Base-by-base conservation (phyloP, 139 green algal genomes). In the Chlorella sp. region DNA sequence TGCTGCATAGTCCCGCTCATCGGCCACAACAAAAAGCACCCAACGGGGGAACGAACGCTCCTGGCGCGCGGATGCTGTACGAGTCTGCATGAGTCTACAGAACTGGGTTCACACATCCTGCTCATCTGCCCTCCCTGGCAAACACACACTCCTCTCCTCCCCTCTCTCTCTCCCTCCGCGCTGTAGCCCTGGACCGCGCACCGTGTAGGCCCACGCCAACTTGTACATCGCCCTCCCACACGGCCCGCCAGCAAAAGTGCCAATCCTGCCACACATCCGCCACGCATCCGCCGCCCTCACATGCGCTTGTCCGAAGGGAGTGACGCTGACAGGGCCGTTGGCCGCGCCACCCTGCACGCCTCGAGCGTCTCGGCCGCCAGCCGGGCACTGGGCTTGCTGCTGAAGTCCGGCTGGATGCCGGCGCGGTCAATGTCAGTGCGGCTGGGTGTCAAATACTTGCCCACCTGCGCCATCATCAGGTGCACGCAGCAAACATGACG, bases 391-490 rank as follows among this genome's bases (percentile, higher is more conserved):
- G 79, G 79, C 24, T 66, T 35, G 22, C 49, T 36, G 31, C 35
- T 74, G 71, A 79, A 85, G 49, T 85, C 75, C 31, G 79, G 79
- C 42, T 74, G 64, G 29, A 81, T 81, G 59, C 76, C 76, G 27
- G 49, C 69, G 22, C 77, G 67, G 42, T 90, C 85, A 5, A 90
- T 90, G 55, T 90, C 82, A 0, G 65, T 78, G 31, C 77, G 79
- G 3, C 63, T 55, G 17, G 94, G 94, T 17, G 95, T 98, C 30
- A 98, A 72, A 74, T 99, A 99, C 77, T 96, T 95, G 35, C 92
- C 94, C 27, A 98, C 67, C 67, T 72, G 67, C 35, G 51, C 42
- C 42, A 10, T 55, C 42, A 55, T 55, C 42, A 55, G 10, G 10
- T 64, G 55, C 55, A 64, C 6, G 14, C 17, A 31, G 55, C 55